Evolutionary conservation across 257 asterid species (phyloP).

Genomic region (Salvia rosmarinus): DNA sequence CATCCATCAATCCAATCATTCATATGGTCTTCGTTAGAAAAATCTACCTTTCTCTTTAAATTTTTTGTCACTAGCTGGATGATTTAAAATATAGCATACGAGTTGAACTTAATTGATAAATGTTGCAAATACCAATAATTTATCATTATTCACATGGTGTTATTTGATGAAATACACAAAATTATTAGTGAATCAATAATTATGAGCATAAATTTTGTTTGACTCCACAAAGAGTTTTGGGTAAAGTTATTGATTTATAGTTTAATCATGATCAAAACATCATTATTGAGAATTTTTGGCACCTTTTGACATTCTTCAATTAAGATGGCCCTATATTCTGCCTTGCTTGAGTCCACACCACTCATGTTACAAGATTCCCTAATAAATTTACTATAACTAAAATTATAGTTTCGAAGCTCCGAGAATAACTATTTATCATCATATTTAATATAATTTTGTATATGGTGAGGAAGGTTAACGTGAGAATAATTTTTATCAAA

Average conservation of each 20-base stretch:
- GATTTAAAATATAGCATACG: not conserved
- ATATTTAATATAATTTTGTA: no score
- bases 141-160: not conserved
- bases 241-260: not conserved
- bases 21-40: not conserved
- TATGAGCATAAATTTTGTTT: not conserved
- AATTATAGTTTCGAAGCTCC: not conserved
- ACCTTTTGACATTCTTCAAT: constrained; percentile 28
- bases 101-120: not conserved
- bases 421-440: no score
- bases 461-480: no score
- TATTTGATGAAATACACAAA: not conserved
- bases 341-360: constrained; percentile 6
- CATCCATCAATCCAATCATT: constrained; percentile 3
- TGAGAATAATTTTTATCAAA: no score
- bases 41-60: no score
- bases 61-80: not conserved
- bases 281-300: constrained; percentile 18
- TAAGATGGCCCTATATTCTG: constrained; percentile 3
- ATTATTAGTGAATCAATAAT: not conserved
- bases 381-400: not conserved
- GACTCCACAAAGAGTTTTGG: not conserved
- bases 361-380: constrained; percentile 15
- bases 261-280: not conserved
- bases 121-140: not conserved